These are phyloP conservation scores for Colletotrichum phormii DNA, from an alignment of 2,329 filamentous ascomycete species.

Conservation along the genomic window DNA sequence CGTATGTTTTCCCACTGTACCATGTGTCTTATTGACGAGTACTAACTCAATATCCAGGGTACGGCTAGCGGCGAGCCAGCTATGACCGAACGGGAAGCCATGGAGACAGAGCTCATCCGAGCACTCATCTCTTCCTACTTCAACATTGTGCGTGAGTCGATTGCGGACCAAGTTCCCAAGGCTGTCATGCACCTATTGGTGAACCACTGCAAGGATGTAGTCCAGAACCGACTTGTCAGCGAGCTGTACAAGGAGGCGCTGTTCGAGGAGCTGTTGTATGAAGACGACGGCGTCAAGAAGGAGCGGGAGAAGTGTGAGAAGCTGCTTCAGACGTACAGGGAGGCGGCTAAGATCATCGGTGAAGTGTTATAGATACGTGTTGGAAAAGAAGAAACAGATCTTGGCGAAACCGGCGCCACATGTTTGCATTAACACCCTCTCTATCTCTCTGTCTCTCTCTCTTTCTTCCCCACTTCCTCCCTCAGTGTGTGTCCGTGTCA, in stretches of 20 bases:
- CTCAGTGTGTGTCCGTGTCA: not conserved
- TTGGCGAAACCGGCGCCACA: slow-evolving; percentile 12
- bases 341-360: slow-evolving; percentile 97
- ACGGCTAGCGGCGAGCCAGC: slow-evolving; percentile 78
- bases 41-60: slow-evolving; percentile 53
- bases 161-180: slow-evolving; percentile 98
- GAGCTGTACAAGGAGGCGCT: slow-evolving; percentile 93
- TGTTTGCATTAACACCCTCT: slow-evolving; percentile 4
- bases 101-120: slow-evolving; percentile 97
- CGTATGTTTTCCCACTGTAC: slow-evolving; percentile 58
- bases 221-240: slow-evolving; percentile 96
- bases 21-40: not conserved
- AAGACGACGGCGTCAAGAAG: slow-evolving; percentile 97
- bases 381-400: slow-evolving; percentile 25
- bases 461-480: not conserved
- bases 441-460: not conserved
- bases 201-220: slow-evolving; percentile 97
- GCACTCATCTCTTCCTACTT: slow-evolving; percentile 98
- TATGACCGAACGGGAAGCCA: slow-evolving; percentile 92
- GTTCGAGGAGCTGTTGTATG: slow-evolving; percentile 94
- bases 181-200: slow-evolving; percentile 98
- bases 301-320: slow-evolving; percentile 99
- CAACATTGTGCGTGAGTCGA: slow-evolving; percentile 98
- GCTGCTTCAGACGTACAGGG: slow-evolving; percentile 92
- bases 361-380: slow-evolving; percentile 79